Evolutionary conservation across 179 eudicot genomes (phyloP), one percentile per base, ranked within the genome.

Genomic region (Beta lomatogona): DNA sequence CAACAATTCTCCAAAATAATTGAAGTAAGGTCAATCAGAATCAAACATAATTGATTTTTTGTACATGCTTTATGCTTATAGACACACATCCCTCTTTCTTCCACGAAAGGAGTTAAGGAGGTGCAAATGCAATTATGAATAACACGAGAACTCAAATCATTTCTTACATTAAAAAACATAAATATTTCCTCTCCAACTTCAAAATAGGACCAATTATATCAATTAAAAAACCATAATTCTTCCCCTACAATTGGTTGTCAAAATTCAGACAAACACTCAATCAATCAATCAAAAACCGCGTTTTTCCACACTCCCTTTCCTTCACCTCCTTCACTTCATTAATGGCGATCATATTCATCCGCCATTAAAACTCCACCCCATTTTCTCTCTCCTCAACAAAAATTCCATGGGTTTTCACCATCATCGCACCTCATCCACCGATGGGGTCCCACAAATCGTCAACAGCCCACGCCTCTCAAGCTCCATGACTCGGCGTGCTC

Each of bases 401-500:
- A 6, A 15, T 10, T 71, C n/a, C 15, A 83, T 87, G 89, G 84
- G 89, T 28, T 86, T 82, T 77, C 90, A 88, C 45, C 83, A 83
- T 74, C 74, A 84, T 77, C 83, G 81, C 54, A 77, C 63, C 77
- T 71, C 71, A 59, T 79, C 84, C 22, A 76, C 74, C 67, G 82
- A 64, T 84, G 92, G 91, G 80, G 87, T 86, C 53, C 79, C 93
- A 0, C 92, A 89, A 71, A 87, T 91, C 60, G 91, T 91, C 83
- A 89, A 88, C 76, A 91, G 97, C 77, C 98, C 98, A 0, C 85
- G 94, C 68, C 88, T 88, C 87, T 92, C 98, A 5, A 91, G 94
- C 66, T 86, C 97, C 71, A 92, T 94, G 90, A 91, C 97, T 58
- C 97, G 97, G 61, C 83, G 98, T 44, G 93, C 95, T 4, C 94